Base-by-base conservation (phyloP, 768 basidiomycete genomes). In the Suillus bovinus region DNA sequence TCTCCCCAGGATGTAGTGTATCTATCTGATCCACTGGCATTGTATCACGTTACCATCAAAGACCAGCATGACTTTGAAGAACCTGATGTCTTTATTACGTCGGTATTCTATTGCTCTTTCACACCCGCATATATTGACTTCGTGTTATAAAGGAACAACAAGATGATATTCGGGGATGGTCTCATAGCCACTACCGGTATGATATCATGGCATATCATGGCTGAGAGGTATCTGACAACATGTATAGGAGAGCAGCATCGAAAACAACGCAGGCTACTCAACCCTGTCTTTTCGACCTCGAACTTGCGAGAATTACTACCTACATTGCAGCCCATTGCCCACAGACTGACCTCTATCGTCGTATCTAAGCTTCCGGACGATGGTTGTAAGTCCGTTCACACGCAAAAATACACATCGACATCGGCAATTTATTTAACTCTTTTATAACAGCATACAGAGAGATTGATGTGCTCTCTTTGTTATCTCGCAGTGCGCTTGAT, bases 61-160 rank as follows among this genome's bases (percentile, higher is more conserved):
- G 83, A 84, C 34, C 81, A 82, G 64, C 77, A 81, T 47, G 72
- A 78, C 13, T 85, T 79, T 60, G 83, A 84, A 61, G 82, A 81
- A 60, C 78, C 81, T 0, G 64, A 73, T 0, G 77, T 78, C 0
- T 82, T 83, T 63, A 72, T 79, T 13, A 78, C 78, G 84, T 84
- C 61, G 38, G 79, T 68, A 5, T 16, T 42, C 9, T 10, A 13
- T 56, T 38, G 3, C 24, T 54, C 24, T 42, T 8, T 34, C 17
- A 17, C 13, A 2, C 5, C 54, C 22, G 13, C n/a, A 38, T 38
- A 24, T 10, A 56, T 39, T 20, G 24, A 39, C 13, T 31, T 36
- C 22, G 20, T 42, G 16, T 42, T 44, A 29, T 38, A 13, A 50
- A 84, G 82, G 57, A 76, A 75, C 2, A 83, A 82, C 65, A 76